Conservation (phyloP, 129 eudicot species). For the Flaveria brownii region DNA sequence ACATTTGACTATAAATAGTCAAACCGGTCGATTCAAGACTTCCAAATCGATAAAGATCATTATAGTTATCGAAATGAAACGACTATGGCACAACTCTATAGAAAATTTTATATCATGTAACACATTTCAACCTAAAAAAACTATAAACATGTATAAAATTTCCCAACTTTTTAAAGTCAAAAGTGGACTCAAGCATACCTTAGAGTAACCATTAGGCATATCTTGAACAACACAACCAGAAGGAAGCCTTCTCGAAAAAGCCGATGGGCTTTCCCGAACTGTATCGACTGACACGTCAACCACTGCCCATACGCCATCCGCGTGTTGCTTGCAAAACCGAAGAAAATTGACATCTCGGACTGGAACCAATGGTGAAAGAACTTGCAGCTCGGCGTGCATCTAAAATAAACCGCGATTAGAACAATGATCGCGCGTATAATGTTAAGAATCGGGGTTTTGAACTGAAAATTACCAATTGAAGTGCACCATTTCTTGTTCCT, state of each 20-base stretch:
- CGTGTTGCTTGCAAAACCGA: conserved; percentile 96
- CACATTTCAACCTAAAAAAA: neutral
- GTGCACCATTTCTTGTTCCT: conserved; percentile 97
- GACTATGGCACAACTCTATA: conserved; percentile 7
- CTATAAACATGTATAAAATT: neutral
- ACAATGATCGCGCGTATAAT: neutral
- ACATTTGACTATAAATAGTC: conserved; percentile 29
- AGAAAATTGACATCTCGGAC: conserved; percentile 87
- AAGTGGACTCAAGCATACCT: conserved; percentile 48
- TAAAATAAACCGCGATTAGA: conserved; percentile 24
- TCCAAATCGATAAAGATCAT: conserved; percentile 10
- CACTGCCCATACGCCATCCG: conserved; percentile 97
- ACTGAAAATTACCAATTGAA: conserved; percentile 73
- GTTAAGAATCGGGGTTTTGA: neutral
- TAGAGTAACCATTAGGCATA: conserved; percentile 98
- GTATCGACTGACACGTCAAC: conserved; percentile 84
- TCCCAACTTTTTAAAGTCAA: conserved; percentile 2
- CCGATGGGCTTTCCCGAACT: conserved; percentile 60
- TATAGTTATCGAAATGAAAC: conserved; percentile 15
- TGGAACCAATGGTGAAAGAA: conserved; percentile 90
- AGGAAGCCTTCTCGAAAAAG: conserved; percentile 80
- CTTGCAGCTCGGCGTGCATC: conserved; percentile 97
- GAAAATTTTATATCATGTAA: neutral
- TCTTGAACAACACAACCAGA: conserved; percentile 97
- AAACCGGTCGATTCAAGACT: conserved; percentile 26